These are phyloP conservation scores for Penicillium desertorum DNA, from an alignment of 495 filamentous ascomycete species.

Conservation along the genomic window DNA sequence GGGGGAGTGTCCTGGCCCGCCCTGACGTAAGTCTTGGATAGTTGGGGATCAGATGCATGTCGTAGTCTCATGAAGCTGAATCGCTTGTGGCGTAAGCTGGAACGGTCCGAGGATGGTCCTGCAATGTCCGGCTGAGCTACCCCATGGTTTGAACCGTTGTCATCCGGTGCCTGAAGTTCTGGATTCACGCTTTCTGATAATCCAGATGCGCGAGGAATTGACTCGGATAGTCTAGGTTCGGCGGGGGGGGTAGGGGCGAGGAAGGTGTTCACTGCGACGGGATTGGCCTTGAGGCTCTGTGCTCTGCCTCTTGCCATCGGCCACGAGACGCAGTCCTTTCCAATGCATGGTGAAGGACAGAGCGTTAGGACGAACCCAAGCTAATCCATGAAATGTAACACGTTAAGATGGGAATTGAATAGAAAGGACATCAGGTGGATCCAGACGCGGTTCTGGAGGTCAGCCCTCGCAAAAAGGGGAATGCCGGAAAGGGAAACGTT, in stretches of 20 bases:
- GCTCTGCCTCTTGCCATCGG: slow-evolving; percentile 44
- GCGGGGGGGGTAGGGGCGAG: slow-evolving; percentile 40
- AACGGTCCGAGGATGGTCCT: slow-evolving; percentile 25
- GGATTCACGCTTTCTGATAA: slow-evolving; percentile 18
- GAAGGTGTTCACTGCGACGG: slow-evolving; percentile 47
- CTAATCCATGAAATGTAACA: neutral
- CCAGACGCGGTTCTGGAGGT: slow-evolving; percentile 33
- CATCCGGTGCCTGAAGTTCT: slow-evolving; percentile 17
- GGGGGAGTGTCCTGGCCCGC: slow-evolving; percentile 62
- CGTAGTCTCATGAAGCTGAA: slow-evolving; percentile 90
- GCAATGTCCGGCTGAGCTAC: slow-evolving; percentile 20
- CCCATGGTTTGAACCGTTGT: slow-evolving; percentile 17
- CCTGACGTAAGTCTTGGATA: slow-evolving; percentile 78
- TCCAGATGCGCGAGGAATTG: slow-evolving; percentile 33
- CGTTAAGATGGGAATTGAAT: slow-evolving; percentile 1
- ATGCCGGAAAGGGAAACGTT: slow-evolving; percentile 23
- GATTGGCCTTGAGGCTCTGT: slow-evolving; percentile 33
- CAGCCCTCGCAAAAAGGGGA: slow-evolving; percentile 34
- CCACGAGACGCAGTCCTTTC: slow-evolving; percentile 46
- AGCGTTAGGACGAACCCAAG: slow-evolving; percentile 1
- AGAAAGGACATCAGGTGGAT: slow-evolving; percentile 25
- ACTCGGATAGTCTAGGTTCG: slow-evolving; percentile 43
- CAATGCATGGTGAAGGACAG: slow-evolving; percentile 42
- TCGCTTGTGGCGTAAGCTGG: slow-evolving; percentile 51
- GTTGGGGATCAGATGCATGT: slow-evolving; percentile 90